Evolutionary conservation across 2,329 filamentous ascomycete genomes (phyloP), one percentile per base, ranked within the genome.

Genomic region (Fusarium stilboides): DNA sequence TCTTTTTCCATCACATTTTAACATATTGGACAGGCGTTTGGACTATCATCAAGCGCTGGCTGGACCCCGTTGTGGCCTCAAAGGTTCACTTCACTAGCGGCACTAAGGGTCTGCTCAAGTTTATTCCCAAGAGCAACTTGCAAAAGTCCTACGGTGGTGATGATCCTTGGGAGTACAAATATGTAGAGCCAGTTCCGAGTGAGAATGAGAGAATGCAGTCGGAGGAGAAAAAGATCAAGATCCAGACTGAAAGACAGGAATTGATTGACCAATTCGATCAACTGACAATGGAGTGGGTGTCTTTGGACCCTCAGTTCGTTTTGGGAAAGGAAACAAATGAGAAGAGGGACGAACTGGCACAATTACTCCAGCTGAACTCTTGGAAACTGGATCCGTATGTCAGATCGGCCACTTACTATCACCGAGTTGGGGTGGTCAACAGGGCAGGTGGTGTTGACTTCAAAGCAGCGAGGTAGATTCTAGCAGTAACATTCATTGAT

Each of bases 41-140:
- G 91, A 89, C 83, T 67, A 88, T 93, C 69, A 92, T 94, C 78
- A 88, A 87, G 68, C 89, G 89, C 74, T 93, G 91, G 91, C 85
- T 94, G 33, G 91, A 94, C 76, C 91, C 91, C 12, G 90, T 93
- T 8, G 90, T 94, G 26, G 91, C 91, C 6, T 81, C 85, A 57
- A 94, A 94, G 80, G 87, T 93, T 15, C 86, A 92, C 74, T 92
- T 93, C 77, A 90, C 88, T 24, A 89, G 86, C 62, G 88, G 85
- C 51, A 80, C 85, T 20, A 82, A 88, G 34, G 91, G 92, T 28
- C 81, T 93, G 15, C 82, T 86, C 64, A 79, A 85, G 34, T 92
- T 87, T 73, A 88, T 93, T 14, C 80, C 81, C 34, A 87, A 87
- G 50, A 89, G 92, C 6, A 67, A 72, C 26, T 10, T 72, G 57